Conservation (phyloP, 1,284 basidiomycete species). For the Malassezia nana region DNA sequence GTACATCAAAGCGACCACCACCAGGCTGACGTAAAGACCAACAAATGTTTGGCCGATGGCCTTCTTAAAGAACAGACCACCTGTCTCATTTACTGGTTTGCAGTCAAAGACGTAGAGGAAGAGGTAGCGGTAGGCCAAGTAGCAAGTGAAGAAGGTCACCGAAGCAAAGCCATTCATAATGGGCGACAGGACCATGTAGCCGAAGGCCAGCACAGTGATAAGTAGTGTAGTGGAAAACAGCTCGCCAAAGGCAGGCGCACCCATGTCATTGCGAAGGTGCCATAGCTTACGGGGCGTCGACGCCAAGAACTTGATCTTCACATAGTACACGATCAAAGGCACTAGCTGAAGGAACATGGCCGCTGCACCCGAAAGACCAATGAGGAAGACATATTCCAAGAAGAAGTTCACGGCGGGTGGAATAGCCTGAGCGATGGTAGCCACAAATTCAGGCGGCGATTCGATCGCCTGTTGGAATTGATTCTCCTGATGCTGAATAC, state of each 20-base stretch:
- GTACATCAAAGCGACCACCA: constrained; percentile 43
- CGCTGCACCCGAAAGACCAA: constrained; percentile 53
- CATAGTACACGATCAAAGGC: constrained; percentile 67
- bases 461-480: constrained; percentile 22
- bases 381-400: constrained; percentile 62
- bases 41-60: constrained; percentile 86
- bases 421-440: constrained; percentile 54
- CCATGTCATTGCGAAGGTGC: constrained; percentile 62
- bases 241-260: constrained; percentile 71
- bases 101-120: constrained; percentile 58
- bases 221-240: constrained; percentile 50
- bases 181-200: constrained; percentile 81
- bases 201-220: constrained; percentile 36
- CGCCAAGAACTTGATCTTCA: constrained; percentile 71
- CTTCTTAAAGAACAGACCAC: constrained; percentile 88
- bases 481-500: constrained; percentile 26
- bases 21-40: constrained; percentile 52
- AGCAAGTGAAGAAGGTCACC: constrained; percentile 72
- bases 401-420: constrained; percentile 85
- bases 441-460: constrained; percentile 25
- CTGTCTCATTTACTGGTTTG: constrained; percentile 67
- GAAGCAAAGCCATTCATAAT: constrained; percentile 84
- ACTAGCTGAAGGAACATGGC: constrained; percentile 71
- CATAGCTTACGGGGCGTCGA: constrained; percentile 80
- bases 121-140: constrained; percentile 56